Evolutionary conservation across 805 yeast genomes (phyloP).

Genomic region (Metschnikowia matae): DNA sequence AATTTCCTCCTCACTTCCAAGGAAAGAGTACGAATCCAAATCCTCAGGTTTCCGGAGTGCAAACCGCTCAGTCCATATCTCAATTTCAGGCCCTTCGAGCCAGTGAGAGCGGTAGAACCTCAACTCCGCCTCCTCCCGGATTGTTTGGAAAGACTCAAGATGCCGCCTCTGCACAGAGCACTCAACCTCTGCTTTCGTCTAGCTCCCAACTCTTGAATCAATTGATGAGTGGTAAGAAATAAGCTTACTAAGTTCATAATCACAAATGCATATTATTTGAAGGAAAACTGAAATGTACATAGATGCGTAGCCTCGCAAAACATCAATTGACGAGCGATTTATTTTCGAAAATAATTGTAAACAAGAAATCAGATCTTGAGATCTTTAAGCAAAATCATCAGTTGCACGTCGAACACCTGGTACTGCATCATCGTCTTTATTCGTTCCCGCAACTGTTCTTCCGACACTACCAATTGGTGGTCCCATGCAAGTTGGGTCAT

Average conservation of each 20-base stretch:
- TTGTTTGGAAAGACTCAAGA: conserved; percentile 35
- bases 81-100: conserved; percentile 26
- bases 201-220: conserved; percentile 81
- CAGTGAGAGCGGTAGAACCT: conserved; percentile 35
- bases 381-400: conserved; percentile 11
- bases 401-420: conserved; percentile 16
- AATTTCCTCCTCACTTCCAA: conserved; percentile 6
- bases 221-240: conserved; percentile 73
- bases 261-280: conserved; percentile 1
- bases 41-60: conserved; percentile 3
- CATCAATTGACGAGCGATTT: background rate
- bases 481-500: conserved; percentile 11
- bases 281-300: background rate
- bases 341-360: no score
- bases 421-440: conserved; percentile 20
- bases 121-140: conserved; percentile 76
- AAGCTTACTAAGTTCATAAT: conserved; percentile 1
- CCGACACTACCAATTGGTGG: conserved; percentile 5
- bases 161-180: conserved; percentile 5
- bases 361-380: background rate
- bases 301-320: background rate
- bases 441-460: conserved; percentile 11
- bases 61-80: conserved; percentile 13
- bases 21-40: background rate
- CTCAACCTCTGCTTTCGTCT: conserved; percentile 38